These are phyloP conservation scores for Botryosphaeria dothidea DNA, from an alignment of 2,329 filamentous ascomycete species.

Conservation along the genomic window DNA sequence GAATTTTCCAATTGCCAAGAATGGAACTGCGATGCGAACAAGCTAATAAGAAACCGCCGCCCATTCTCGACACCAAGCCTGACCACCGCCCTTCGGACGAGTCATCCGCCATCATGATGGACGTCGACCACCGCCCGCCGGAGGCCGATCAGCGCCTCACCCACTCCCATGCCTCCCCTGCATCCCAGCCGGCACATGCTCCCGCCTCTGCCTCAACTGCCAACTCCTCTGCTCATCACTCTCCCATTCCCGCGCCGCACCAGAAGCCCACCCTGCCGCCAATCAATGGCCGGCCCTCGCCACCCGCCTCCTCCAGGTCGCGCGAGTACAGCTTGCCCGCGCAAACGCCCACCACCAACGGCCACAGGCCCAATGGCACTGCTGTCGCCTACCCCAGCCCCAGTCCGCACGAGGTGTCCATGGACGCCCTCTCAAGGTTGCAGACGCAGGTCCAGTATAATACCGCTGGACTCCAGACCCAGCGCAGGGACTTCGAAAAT, in stretches of 20 bases:
- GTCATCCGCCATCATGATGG: constrained; percentile 21
- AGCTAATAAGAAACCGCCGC: constrained; percentile 23
- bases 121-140: constrained; percentile 29
- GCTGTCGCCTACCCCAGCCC: constrained; percentile 29
- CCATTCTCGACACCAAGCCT: constrained; percentile 20
- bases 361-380: constrained; percentile 27
- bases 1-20: constrained; percentile 42
- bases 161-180: constrained; percentile 22
- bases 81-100: constrained; percentile 5
- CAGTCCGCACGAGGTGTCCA: constrained; percentile 31
- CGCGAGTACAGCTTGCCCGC: constrained; percentile 23
- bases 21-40: constrained; percentile 40
- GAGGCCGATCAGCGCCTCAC: constrained; percentile 22
- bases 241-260: constrained; percentile 17
- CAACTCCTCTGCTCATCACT: constrained; percentile 25
- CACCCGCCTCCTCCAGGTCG: constrained; percentile 25
- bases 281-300: constrained; percentile 19
- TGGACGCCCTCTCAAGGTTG: constrained; percentile 46
- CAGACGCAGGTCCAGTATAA: constrained; percentile 52
- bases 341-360: constrained; percentile 22
- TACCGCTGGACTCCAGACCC: constrained; percentile 37
- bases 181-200: constrained; percentile 22
- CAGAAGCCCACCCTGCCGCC: constrained; percentile 8
- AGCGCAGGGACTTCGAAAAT: constrained; percentile 39
- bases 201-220: constrained; percentile 24